Evolutionary conservation across 2,329 filamentous ascomycete species (phyloP).

Genomic region (Pseudonectria buxi): DNA sequence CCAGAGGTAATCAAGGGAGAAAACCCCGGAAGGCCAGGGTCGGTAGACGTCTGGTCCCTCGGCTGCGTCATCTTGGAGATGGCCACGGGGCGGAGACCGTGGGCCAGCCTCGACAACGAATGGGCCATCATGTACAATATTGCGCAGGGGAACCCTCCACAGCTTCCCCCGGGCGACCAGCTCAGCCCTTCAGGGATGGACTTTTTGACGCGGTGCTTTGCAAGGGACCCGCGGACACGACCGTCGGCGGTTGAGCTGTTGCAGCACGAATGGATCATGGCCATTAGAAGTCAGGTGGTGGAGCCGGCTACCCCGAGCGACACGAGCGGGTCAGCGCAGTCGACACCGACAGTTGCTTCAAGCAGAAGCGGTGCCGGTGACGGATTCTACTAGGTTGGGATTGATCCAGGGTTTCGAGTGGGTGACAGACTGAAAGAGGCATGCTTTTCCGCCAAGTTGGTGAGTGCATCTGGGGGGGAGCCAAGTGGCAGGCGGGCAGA

Average conservation of each 20-base stretch:
- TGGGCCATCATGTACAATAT: slow-evolving; percentile 99
- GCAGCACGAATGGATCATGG: slow-evolving; percentile 85
- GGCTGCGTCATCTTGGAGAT: slow-evolving; percentile 97
- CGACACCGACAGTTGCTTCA: slow-evolving; percentile 26
- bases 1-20: slow-evolving; percentile 96
- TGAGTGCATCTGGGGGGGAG: background rate
- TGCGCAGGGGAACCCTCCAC: slow-evolving; percentile 88
- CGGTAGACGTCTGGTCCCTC: slow-evolving; percentile 92
- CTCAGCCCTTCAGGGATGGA: slow-evolving; percentile 79
- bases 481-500: too few species aligned
- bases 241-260: slow-evolving; percentile 81
- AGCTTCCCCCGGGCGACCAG: slow-evolving; percentile 75
- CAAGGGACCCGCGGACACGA: slow-evolving; percentile 71
- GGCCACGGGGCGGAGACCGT: slow-evolving; percentile 89
- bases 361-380: slow-evolving; percentile 25
- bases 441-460: too few species aligned
- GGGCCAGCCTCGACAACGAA: slow-evolving; percentile 95
- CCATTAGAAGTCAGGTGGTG: slow-evolving; percentile 57
- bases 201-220: slow-evolving; percentile 81
- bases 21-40: slow-evolving; percentile 69
- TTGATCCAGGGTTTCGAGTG: slow-evolving; percentile 1
- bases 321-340: slow-evolving; percentile 34
- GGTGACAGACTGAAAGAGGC: too few species aligned
- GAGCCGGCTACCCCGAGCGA: slow-evolving; percentile 59
- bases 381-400: slow-evolving; percentile 24